Evolutionary conservation across 495 filamentous ascomycete species (phyloP).

Genomic region (Tuber aestivum): DNA sequence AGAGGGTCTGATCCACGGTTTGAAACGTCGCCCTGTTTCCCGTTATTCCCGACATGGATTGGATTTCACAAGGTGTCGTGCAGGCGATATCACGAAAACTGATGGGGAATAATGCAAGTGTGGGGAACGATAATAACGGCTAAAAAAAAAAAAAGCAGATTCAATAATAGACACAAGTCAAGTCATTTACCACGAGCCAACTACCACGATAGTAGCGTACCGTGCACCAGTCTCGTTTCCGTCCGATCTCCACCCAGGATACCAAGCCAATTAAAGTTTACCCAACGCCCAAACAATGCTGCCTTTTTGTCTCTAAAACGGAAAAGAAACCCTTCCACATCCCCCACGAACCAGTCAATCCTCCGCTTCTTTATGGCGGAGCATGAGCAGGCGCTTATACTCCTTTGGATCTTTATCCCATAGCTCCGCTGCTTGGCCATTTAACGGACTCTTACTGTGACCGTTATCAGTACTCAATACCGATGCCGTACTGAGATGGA

Average conservation of each 20-base stretch:
- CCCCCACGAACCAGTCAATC: slow-evolving; percentile 16
- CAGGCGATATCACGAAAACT: neutral
- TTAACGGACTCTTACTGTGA: slow-evolving; percentile 82
- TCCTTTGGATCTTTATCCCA: slow-evolving; percentile 87
- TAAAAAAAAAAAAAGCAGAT: neutral
- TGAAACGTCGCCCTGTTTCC: neutral
- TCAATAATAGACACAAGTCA: neutral
- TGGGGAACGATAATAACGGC: neutral
- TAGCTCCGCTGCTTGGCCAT: slow-evolving; percentile 90
- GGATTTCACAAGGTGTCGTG: neutral
- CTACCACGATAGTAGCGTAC: neutral
- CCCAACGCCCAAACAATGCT: slow-evolving; percentile 2
- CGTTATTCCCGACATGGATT: neutral
- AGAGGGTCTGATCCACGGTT: neutral
- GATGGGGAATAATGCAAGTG: neutral
- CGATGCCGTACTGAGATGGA: neutral
- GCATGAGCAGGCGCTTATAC: slow-evolving; percentile 61
- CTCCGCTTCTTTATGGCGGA: slow-evolving; percentile 41
- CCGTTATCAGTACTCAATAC: slow-evolving; percentile 4
- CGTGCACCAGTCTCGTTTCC: neutral
- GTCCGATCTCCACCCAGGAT: neutral
- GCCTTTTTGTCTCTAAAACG: slow-evolving; percentile 2
- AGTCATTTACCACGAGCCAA: neutral
- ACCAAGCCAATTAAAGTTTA: slow-evolving; percentile 5
- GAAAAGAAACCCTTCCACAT: slow-evolving; percentile 1